phyloP scores from a whole-genome alignment of 306 rosid genomes.

The Lithocarpus polystachyus region DNA sequence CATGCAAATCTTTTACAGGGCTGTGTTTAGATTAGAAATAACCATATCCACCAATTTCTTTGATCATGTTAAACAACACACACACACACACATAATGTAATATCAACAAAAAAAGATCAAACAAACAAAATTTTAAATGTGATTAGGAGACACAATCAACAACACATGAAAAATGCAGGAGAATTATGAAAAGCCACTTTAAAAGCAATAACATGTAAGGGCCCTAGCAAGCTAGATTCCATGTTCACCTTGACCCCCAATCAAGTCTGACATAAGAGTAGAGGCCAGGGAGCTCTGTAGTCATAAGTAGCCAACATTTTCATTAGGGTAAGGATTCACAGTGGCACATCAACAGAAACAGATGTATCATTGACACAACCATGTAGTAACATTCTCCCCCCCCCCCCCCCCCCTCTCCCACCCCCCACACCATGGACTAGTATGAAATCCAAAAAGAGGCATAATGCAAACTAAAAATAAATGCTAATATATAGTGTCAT shows the following conservation, averaged over 20 bases:
- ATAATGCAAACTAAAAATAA: not conserved
- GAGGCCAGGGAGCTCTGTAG: not conserved
- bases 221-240: no score
- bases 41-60: conserved; percentile 1
- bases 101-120: not conserved
- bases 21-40: not conserved
- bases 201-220: no score
- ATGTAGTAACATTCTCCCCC: no score
- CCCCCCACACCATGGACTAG: no score
- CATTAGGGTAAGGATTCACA: not conserved
- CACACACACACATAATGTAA: not conserved
- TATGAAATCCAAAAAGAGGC: not conserved
- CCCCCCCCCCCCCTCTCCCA: no score
- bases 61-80: not conserved
- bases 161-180: not conserved
- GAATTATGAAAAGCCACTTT: not conserved
- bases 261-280: not conserved
- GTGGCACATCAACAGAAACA: not conserved
- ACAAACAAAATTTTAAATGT: not conserved
- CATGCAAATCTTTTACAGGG: conserved; percentile 16
- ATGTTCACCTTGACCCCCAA: not conserved
- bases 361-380: not conserved
- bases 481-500: not conserved
- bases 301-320: not conserved
- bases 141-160: not conserved